Evolutionary conservation across 352 stramenopile genomes (phyloP), one percentile per base, ranked within the genome.

Genomic region (Pythium grandisporangium): DNA sequence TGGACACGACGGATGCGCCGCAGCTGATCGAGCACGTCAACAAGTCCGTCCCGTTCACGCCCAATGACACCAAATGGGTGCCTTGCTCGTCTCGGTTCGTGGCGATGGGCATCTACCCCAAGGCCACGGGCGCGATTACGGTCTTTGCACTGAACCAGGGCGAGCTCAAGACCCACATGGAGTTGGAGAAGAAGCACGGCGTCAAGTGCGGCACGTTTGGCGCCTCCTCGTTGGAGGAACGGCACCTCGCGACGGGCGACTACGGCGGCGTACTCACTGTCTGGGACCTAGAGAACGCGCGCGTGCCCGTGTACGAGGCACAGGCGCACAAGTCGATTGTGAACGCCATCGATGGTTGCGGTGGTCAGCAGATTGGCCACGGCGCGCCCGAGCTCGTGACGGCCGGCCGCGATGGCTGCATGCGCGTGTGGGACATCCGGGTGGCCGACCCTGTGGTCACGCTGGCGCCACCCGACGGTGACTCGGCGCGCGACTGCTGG

Each of bases 131-230:
- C 37, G 84, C 84, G 2, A 49, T 98, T 36, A 70, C 92, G 20
- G 65, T 98, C 36, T 96, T 93, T 41, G 79, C 92, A 14, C 67
- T 98, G 12, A 70, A 95, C 36, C 71, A 95, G 34, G 90, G 94
- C 16, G 74, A 96, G 34, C 57, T 90, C 24, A 69, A 77, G 49
- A 81, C 76, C 16, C 43, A 68, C 37, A 49, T 51, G 2, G 77
- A 85, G 58, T 48, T 84, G 29, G 76, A 96, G 54, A 91, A 87
- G 42, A 64, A 67, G 11, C 56, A 96, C 30, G 95, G 91, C 24
- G 84, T 98, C 61, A 98, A 98, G 59, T 98, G 93, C 53, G 81
- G 77, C 17, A 98, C 95, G 8, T 98, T 98, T 63, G 94, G 90
- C 12, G 92, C 93, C 14, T 96, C 92, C 17, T 66, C 79, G 19